Conservation (phyloP, 164 flowering plant genomes). For the Annona cherimola region DNA sequence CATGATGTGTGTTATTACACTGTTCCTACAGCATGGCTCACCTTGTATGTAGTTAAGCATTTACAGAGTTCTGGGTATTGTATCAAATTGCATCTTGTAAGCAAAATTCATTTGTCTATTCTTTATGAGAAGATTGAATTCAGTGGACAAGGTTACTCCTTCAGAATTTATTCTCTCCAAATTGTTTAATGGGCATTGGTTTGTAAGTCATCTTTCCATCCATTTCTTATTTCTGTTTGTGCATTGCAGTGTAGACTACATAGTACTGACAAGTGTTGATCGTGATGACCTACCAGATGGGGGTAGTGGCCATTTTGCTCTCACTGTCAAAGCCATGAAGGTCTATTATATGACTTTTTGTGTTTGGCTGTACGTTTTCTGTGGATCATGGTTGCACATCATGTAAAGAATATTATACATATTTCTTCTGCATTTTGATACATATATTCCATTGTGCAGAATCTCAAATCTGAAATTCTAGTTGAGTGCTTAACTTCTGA, state of each 20-base stretch:
- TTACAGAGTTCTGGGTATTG: background rate
- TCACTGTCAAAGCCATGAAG: constrained; percentile 85
- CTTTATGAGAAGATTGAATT: background rate
- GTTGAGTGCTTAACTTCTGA: constrained; percentile 95
- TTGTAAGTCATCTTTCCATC: background rate
- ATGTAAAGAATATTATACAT: background rate
- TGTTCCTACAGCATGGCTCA: background rate
- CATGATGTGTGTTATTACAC: background rate
- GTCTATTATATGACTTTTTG: constrained; percentile 20
- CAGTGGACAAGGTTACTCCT: background rate
- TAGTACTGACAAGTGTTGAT: constrained; percentile 93
- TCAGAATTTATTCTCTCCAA: background rate
- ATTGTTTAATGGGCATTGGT: background rate
- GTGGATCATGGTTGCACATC: background rate
- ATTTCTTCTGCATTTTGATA: background rate
- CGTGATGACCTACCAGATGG: constrained; percentile 98
- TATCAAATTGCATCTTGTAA: too few relatives aligned
- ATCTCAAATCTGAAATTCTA: constrained; percentile 81
- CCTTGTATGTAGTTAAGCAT: background rate
- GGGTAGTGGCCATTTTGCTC: constrained; percentile 93
- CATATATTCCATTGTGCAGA: constrained; percentile 34
- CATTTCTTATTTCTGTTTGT: constrained; percentile 4
- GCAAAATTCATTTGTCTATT: background rate
- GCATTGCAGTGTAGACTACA: constrained; percentile 75
- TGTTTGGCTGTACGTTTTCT: background rate